A percentile compares a stretch with the other conserved stretches of the same genome.
Conservation (phyloP, 225 moss, liverwort and hornwort genomes). For the Thuidium tamariscinum region DNA sequence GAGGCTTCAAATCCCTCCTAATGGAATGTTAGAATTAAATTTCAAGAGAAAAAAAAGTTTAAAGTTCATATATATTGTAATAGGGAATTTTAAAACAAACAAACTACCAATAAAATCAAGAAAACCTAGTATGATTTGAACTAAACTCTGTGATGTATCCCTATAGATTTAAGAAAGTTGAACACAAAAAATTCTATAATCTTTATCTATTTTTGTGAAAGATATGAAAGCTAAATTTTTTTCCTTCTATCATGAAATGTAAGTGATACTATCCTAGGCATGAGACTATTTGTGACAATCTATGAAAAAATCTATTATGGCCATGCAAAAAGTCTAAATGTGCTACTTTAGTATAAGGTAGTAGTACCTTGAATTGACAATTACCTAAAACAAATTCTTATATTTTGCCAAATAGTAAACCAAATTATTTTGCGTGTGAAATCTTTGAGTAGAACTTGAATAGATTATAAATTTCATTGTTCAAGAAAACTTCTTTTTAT, state of each 20-base stretch:
- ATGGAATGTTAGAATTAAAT: not conserved
- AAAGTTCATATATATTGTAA: not conserved
- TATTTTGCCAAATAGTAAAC: not conserved
- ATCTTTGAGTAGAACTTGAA: not conserved
- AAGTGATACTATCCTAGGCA: not conserved
- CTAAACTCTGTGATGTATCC: rapidly evolving
- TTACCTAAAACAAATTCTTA: not conserved
- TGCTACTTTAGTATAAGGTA: rapidly evolving
- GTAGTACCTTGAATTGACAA: rapidly evolving
- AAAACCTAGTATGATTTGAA: not conserved
- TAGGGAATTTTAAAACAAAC: too few relatives aligned
- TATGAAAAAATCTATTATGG: not conserved
- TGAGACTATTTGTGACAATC: not conserved
- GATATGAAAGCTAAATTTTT: not conserved
- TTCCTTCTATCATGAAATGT: not conserved
- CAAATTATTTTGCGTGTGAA: not conserved
- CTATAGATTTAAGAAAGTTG: not conserved
- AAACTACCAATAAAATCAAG: too few relatives aligned
- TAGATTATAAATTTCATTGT: not conserved
- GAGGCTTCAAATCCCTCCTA: too few relatives aligned
- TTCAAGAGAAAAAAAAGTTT: rapidly evolving
- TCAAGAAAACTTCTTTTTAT: rapidly evolving
- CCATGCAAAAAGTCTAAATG: not conserved
- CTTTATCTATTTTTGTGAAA: rapidly evolving
- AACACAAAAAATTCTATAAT: not conserved